phyloP scores from a whole-genome alignment of 2,329 filamentous ascomycete genomes.

The Monilinia polystroma region DNA sequence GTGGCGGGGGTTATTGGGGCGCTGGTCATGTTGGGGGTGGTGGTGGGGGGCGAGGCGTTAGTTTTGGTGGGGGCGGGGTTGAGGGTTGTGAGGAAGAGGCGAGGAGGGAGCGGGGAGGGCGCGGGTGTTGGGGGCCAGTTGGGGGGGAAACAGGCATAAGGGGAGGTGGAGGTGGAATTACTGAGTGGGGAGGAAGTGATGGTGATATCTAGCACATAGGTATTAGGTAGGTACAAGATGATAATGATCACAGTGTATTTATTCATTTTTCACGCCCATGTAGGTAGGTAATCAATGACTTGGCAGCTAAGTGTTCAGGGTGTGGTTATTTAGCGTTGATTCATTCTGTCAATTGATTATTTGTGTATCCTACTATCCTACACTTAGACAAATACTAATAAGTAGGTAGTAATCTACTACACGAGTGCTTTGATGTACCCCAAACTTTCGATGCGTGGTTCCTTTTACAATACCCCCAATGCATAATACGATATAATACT shows the following conservation, averaged over 20 bases:
- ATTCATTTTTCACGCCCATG: too few species aligned
- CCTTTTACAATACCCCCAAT: background rate
- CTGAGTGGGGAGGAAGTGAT: background rate
- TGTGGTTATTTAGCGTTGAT: too few species aligned
- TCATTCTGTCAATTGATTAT: background rate
- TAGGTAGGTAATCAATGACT: too few species aligned
- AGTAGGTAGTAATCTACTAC: background rate
- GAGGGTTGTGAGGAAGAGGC: constrained; percentile 56
- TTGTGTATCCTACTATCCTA: constrained; percentile 11
- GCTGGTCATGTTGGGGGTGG: constrained; percentile 63
- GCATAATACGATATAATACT: background rate
- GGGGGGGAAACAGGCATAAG: background rate
- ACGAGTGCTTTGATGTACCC: background rate
- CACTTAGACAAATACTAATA: background rate
- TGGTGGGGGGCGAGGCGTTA: constrained; percentile 56
- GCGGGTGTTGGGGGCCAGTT: background rate
- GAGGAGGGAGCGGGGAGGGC: constrained; percentile 28
- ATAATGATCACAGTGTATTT: too few species aligned
- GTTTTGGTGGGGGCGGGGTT: constrained; percentile 56
- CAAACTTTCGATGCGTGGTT: background rate
- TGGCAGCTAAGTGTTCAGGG: too few species aligned
- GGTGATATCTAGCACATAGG: too few species aligned
- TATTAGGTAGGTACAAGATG: too few species aligned
- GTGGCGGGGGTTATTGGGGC: constrained; percentile 81
- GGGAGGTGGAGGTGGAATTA: too few species aligned